Base-by-base conservation (phyloP, 768 basidiomycete genomes). In the Boletus sp. region DNA sequence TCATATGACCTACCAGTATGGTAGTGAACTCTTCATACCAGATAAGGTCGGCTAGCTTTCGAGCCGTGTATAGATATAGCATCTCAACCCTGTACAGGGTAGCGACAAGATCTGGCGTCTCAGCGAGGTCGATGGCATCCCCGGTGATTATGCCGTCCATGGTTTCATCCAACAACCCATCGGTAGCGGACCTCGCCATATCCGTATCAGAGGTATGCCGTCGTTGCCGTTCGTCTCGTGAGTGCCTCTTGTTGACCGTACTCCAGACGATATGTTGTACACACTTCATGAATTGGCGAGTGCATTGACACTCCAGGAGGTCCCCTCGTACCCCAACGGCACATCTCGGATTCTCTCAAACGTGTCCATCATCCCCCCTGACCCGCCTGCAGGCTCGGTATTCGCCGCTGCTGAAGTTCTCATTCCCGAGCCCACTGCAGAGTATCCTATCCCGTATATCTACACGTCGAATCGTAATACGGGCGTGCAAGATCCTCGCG, bases 391-490 rank as follows among this genome's bases (percentile, higher is more conserved):
- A 60, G 56, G 70, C 59, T 62, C 78, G 35, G 53, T 64, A 58
- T 85, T 79, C 64, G 66, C 80, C 10, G 86, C 80, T 1, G 86
- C 76, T 9, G 87, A 89, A 62, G 80, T 89, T 61, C 78, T 88
- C 45, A 80, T 87, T 57, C 82, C 87, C 0, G 58, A 75, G 14
- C 74, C 78, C 1, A 78, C 78, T 1, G 28, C 54, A 4, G 63
- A 65, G 20, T 89, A 83, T 75, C 79, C 78, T 0, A 73, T 61
- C 4, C 76, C 80, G 0, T 84, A 81, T 61, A 80, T 89, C 61
- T 90, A 89, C 71, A 78, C 77, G 18, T 87, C 87, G 5, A 89
- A 89, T 72, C 79, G 87, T 40, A 87, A 89, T 69, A 76, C 74
- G 0, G 83, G 78, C 18, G 70, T 73, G 5, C 74, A 75, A 52